phyloP scores from a whole-genome alignment of 345 rosid species.

The Cochlearia excelsa region DNA sequence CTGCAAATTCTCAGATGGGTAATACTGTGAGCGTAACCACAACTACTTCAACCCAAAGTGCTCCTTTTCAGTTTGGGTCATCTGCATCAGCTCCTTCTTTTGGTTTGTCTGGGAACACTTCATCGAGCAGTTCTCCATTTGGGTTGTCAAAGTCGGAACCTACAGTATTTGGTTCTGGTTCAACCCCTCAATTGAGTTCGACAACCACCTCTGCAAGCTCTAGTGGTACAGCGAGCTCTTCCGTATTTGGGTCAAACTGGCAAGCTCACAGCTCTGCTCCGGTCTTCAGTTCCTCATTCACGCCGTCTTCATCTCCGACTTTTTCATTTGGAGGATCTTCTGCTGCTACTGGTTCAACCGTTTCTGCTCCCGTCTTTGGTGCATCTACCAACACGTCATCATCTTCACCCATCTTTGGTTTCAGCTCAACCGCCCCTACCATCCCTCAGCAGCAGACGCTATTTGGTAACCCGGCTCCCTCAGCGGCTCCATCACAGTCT shows the following conservation, averaged over 20 bases:
- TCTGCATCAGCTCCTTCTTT: conserved; percentile 52
- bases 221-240: conserved; percentile 37
- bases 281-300: conserved; percentile 11
- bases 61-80: conserved; percentile 49
- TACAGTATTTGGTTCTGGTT: conserved; percentile 42
- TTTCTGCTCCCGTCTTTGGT: conserved; percentile 48
- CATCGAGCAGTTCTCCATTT: conserved; percentile 49
- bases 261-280: conserved; percentile 46
- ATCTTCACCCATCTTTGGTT: conserved; percentile 48
- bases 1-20: conserved; percentile 43
- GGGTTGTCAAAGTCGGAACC: conserved; percentile 47
- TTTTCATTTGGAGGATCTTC: conserved; percentile 32
- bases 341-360: conserved; percentile 32
- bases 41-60: conserved; percentile 47
- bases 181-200: conserved; percentile 49
- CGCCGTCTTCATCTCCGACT: conserved; percentile 42
- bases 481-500: conserved; percentile 45
- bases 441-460: conserved; percentile 46
- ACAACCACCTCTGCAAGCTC: conserved; percentile 48
- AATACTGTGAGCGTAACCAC: conserved; percentile 43
- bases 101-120: conserved; percentile 43
- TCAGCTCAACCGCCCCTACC: conserved; percentile 46
- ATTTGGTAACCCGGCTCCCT: conserved; percentile 48
- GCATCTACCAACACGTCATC: conserved; percentile 43
- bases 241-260: conserved; percentile 55